Evolutionary conservation across 805 yeast genomes (phyloP).

Genomic region (Millerozyma miso): DNA sequence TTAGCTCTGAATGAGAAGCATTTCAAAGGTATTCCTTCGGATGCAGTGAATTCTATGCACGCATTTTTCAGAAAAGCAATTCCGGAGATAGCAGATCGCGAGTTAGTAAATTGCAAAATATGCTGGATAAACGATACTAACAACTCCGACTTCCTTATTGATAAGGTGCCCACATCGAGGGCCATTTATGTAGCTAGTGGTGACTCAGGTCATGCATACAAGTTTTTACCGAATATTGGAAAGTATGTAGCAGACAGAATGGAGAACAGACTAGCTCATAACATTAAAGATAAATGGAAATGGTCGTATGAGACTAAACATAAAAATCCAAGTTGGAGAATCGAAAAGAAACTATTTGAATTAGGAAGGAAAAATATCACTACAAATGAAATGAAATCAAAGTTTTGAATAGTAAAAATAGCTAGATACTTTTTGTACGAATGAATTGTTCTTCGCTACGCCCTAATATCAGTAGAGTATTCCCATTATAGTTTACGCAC

Average conservation of each 20-base stretch:
- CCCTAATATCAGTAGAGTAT: too few relatives aligned
- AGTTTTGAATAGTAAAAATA: too few relatives aligned
- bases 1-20: slow-evolving; percentile 24
- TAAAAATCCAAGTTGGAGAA: not conserved
- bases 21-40: slow-evolving; percentile 19
- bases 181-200: slow-evolving; percentile 32
- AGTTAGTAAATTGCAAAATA: slow-evolving; percentile 11
- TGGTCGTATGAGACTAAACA: not conserved
- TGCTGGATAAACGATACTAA: slow-evolving; percentile 34
- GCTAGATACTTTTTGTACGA: too few relatives aligned
- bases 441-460: too few relatives aligned
- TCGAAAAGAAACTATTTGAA: not conserved
- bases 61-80: slow-evolving; percentile 24
- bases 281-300: not conserved
- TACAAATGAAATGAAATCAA: too few relatives aligned
- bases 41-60: slow-evolving; percentile 22
- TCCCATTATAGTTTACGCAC: too few relatives aligned
- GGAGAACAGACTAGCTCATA: not conserved
- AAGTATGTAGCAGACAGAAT: slow-evolving; percentile 8
- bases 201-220: slow-evolving; percentile 38
- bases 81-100: slow-evolving; percentile 36
- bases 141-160: slow-evolving; percentile 31
- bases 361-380: not conserved
- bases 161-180: slow-evolving; percentile 24
- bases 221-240: slow-evolving; percentile 33